A percentile compares a stretch with the other conserved stretches of the same genome.
Conservation (phyloP, 2,329 filamentous ascomycete species). For the Rutstroemia sp. region DNA sequence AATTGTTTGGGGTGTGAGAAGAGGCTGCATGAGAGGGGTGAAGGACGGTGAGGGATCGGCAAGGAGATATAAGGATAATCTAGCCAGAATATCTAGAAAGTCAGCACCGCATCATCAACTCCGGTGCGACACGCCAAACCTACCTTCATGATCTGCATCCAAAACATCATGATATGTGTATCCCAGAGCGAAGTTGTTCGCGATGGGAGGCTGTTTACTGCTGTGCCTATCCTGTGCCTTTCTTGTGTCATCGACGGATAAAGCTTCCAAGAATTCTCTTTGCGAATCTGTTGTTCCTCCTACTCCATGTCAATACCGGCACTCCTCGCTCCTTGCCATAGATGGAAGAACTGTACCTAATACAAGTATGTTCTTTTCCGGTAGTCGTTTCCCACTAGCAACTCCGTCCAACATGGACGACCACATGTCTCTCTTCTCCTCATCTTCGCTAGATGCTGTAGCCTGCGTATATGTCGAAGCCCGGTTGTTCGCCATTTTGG, state of each 20-base stretch:
- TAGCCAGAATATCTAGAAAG: constrained; percentile 70
- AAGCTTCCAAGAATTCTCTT: constrained; percentile 68
- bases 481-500: constrained; percentile 26
- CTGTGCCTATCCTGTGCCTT: constrained; percentile 43
- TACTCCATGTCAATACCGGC: constrained; percentile 33
- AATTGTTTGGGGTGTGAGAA: constrained; percentile 76
- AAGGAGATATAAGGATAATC: constrained; percentile 82
- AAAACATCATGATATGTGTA: constrained; percentile 95
- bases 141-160: constrained; percentile 88
- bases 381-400: constrained; percentile 80
- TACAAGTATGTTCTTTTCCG: constrained; percentile 85
- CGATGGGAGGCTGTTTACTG: constrained; percentile 65
- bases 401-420: constrained; percentile 86
- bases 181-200: constrained; percentile 85
- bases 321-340: background rate
- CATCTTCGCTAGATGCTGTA: constrained; percentile 44
- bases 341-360: constrained; percentile 48
- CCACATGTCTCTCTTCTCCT: constrained; percentile 82
- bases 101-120: constrained; percentile 14
- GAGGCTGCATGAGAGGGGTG: constrained; percentile 71
- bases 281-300: constrained; percentile 78
- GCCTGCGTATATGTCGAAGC: constrained; percentile 43
- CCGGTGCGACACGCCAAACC: constrained; percentile 13
- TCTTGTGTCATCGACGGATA: constrained; percentile 35
- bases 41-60: constrained; percentile 80